A percentile compares a stretch with the other conserved stretches of the same genome.
Conservation (phyloP, 2,329 filamentous ascomycete species). For the Bretziella fagacearum region DNA sequence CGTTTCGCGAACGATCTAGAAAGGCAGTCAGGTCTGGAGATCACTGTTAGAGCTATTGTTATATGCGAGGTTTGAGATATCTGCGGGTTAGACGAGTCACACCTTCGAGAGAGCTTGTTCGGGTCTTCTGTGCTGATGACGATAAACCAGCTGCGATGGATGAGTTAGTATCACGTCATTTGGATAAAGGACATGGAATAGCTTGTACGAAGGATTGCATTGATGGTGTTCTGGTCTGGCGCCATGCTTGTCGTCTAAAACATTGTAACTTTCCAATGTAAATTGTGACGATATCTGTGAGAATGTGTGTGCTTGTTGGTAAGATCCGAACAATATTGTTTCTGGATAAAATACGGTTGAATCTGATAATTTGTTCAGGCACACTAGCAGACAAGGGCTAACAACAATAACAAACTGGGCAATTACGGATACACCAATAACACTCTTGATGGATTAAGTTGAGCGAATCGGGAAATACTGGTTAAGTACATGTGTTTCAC, state of each 20-base stretch:
- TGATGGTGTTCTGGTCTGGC: slow-evolving; percentile 22
- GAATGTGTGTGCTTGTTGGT: not conserved
- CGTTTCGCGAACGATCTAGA: slow-evolving; percentile 23
- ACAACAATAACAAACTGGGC: not conserved
- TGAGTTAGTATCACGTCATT: not conserved
- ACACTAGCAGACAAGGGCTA: not conserved
- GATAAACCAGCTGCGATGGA: slow-evolving; percentile 5
- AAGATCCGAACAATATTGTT: not conserved
- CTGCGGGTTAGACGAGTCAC: no score
- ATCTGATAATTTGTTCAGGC: not conserved
- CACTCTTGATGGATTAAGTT: no score
- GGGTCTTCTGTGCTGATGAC: slow-evolving; percentile 21
- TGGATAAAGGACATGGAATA: not conserved
- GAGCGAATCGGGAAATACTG: no score
- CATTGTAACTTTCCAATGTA: not conserved
- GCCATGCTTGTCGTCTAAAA: slow-evolving; percentile 18
- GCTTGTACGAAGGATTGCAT: slow-evolving; percentile 10
- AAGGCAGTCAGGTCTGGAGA: slow-evolving; percentile 24
- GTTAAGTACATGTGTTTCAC: no score
- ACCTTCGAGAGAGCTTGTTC: slow-evolving; percentile 28
- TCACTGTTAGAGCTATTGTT: not conserved
- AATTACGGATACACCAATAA: not conserved
- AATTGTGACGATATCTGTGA: not conserved
- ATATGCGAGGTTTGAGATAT: slow-evolving; percentile 3
- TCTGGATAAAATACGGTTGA: not conserved